Conservation (phyloP, 1,284 basidiomycete species). For the Sanguinoderma infundibulare region DNA sequence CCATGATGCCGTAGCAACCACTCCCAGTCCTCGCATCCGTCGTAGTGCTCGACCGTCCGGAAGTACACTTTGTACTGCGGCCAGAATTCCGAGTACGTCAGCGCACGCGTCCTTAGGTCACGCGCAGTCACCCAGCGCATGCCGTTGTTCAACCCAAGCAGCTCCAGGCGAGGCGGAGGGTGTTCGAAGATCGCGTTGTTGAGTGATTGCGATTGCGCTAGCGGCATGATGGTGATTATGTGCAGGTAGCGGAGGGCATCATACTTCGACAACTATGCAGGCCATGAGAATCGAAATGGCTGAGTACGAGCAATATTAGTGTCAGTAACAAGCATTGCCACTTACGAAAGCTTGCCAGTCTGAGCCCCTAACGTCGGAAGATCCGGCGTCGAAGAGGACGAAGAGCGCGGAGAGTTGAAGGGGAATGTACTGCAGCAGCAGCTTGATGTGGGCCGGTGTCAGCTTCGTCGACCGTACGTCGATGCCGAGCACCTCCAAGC, state of each 20-base stretch:
- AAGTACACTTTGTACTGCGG: constrained; percentile 1
- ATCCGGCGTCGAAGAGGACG: background rate
- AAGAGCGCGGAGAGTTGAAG: background rate
- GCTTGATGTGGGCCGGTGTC: background rate
- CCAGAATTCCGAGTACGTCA: constrained; percentile 10
- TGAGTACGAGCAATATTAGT: too few relatives aligned
- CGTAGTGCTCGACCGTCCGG: constrained; percentile 7
- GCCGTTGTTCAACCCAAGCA: background rate
- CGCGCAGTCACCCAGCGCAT: background rate
- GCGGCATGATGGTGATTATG: background rate
- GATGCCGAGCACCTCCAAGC: background rate
- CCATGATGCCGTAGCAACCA: constrained; percentile 17
- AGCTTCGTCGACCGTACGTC: background rate
- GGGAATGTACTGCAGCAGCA: background rate
- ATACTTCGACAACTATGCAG: background rate
- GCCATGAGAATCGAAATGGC: too few relatives aligned
- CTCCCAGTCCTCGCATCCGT: constrained; percentile 16
- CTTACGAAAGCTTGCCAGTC: background rate
- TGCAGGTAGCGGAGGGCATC: background rate
- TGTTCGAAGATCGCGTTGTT: background rate
- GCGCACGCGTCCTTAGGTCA: too few relatives aligned
- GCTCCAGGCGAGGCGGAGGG: background rate
- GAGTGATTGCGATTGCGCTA: background rate
- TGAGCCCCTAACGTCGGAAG: background rate
- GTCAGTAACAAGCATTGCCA: background rate